A percentile compares a stretch with the other conserved stretches of the same genome.
Conservation (phyloP, 345 rosid species). For the Viola odorata region DNA sequence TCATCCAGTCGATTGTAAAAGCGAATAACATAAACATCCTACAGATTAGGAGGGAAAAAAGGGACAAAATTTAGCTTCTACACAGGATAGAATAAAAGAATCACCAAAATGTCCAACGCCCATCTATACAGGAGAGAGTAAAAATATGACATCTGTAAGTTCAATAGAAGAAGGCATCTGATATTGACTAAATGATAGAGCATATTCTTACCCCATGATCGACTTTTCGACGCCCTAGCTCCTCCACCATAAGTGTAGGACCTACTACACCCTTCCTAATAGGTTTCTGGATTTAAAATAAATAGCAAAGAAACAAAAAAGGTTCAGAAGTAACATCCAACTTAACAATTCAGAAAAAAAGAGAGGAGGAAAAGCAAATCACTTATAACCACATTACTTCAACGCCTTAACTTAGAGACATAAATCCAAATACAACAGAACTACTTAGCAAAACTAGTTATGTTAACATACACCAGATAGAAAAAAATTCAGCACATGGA, state of each 20-base stretch:
- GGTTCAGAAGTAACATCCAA: not conserved
- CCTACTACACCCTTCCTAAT: slow-evolving; percentile 80
- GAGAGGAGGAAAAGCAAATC: too few species aligned
- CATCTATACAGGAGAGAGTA: not conserved
- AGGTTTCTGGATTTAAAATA: slow-evolving; percentile 44
- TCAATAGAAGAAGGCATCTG: slow-evolving; percentile 1
- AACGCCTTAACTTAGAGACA: too few species aligned
- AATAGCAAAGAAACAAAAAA: slow-evolving; percentile 6
- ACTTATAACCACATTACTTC: too few species aligned
- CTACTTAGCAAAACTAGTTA: too few species aligned
- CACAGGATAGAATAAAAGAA: not conserved
- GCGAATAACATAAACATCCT: slow-evolving; percentile 76
- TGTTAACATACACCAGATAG: too few species aligned
- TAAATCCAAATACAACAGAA: too few species aligned
- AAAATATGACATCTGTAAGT: not conserved
- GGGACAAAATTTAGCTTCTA: not conserved
- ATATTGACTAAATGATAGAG: slow-evolving; percentile 6
- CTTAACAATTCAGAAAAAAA: not conserved
- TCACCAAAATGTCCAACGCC: too few species aligned
- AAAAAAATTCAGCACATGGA: too few species aligned
- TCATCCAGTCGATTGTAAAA: slow-evolving; percentile 78
- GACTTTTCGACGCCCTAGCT: slow-evolving; percentile 69
- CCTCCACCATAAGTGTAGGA: slow-evolving; percentile 73
- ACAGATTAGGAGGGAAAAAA: slow-evolving; percentile 10
- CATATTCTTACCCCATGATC: slow-evolving; percentile 47